A percentile compares a stretch with the other conserved stretches of the same genome.
phyloP scores from a whole-genome alignment of 2,329 filamentous ascomycete genomes.

The Gaeumannomyces sp. region DNA sequence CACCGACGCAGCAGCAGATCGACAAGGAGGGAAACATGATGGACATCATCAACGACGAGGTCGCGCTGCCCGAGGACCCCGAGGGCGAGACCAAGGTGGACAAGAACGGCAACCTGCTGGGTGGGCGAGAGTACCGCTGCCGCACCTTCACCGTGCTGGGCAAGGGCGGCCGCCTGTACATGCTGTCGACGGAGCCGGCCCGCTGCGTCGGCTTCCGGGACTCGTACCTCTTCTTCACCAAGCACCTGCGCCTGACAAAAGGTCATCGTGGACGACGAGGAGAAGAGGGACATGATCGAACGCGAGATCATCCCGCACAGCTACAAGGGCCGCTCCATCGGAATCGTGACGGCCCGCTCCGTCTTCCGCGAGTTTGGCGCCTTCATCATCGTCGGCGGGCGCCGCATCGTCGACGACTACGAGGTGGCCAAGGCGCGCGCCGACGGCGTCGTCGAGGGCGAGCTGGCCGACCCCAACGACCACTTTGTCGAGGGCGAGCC shows the following conservation, averaged over 20 bases:
- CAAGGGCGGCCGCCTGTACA: conserved; percentile 82
- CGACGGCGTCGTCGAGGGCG: conserved; percentile 77
- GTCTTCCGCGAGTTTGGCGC: conserved; percentile 97
- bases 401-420: conserved; percentile 84
- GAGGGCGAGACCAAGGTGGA: conserved; percentile 93
- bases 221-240: conserved; percentile 98
- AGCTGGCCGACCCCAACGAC: conserved; percentile 87
- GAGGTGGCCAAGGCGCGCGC: conserved; percentile 68
- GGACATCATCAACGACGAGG: conserved; percentile 87
- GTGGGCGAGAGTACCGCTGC: conserved; percentile 86
- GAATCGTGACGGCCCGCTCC: conserved; percentile 90
- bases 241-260: conserved; percentile 95
- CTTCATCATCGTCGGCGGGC: conserved; percentile 86
- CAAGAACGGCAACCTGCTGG: conserved; percentile 75
- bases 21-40: conserved; percentile 92
- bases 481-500: conserved; percentile 67
- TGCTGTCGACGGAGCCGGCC: conserved; percentile 96
- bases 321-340: conserved; percentile 96
- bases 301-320: conserved; percentile 94
- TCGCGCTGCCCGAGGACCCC: conserved; percentile 76
- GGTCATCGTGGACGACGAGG: conserved; percentile 96
- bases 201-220: conserved; percentile 96
- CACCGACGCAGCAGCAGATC: conserved; percentile 74
- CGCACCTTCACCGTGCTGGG: conserved; percentile 88
- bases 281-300: conserved; percentile 94